Percentiles rank a stretch among this genome's conserved stretches.
phyloP scores from a whole-genome alignment of 345 rosid genomes.

The Zanthoxylum bungeanum region DNA sequence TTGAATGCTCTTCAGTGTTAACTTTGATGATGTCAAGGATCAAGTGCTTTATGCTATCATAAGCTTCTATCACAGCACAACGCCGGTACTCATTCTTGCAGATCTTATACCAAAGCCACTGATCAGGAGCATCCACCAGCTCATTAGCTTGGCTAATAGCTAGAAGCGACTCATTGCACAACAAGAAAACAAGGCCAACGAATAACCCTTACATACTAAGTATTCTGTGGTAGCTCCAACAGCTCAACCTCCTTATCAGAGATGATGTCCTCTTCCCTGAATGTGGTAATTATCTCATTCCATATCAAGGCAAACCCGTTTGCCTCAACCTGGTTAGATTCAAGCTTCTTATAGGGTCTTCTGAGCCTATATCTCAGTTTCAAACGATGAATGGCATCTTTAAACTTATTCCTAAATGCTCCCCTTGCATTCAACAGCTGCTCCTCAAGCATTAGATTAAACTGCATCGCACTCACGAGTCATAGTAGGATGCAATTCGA shows the following conservation, averaged over 20 bases:
- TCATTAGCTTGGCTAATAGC: constrained; percentile 95
- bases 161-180: constrained; percentile 92
- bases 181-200: constrained; percentile 96
- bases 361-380: constrained; percentile 95
- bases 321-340: constrained; percentile 93
- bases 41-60: constrained; percentile 76
- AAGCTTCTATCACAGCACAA: constrained; percentile 87
- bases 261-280: constrained; percentile 97
- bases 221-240: constrained; percentile 83
- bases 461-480: constrained; percentile 97
- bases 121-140: constrained; percentile 90
- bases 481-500: no score
- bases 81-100: constrained; percentile 90
- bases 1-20: constrained; percentile 79
- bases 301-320: constrained; percentile 89
- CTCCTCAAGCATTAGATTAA: constrained; percentile 95
- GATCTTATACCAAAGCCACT: constrained; percentile 94
- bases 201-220: constrained; percentile 83
- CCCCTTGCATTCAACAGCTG: constrained; percentile 82
- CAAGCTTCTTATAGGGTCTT: constrained; percentile 85
- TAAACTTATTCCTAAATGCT: constrained; percentile 68
- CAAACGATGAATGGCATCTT: constrained; percentile 77
- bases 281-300: constrained; percentile 82
- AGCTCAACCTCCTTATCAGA: constrained; percentile 87
- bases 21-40: constrained; percentile 63